Evolutionary conservation across 176 grass and related monocot species (phyloP), one percentile per base, ranked within the genome.

Genomic region (Miscanthus lutarioriparius): DNA sequence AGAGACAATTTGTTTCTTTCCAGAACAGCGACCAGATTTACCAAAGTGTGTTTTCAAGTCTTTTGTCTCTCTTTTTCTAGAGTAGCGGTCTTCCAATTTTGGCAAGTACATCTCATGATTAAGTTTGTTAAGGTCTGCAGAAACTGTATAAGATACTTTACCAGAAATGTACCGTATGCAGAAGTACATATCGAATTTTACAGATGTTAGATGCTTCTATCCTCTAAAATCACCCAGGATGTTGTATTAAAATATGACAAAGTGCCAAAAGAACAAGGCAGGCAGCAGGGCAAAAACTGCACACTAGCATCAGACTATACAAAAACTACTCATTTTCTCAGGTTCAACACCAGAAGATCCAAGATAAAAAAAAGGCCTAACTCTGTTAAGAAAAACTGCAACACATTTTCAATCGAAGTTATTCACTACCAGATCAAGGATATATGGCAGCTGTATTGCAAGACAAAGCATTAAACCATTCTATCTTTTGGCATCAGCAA

Each of bases 401-500:
- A 23, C 47, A 72, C 10, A 22, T 4, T 85, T 83, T 36, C 12
- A 67, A 28, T 33, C 43, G 6, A 49, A 38, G 39, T 32, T 67
- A 15, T 44, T 35, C 17, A 74, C 19, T 39, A 12, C 12, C 20
- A 84, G 22, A 67, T 22, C n/a, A 78, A 58, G 36, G 71, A 72
- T 43, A 61, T 61, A n/a, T 44, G 25, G 37, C 8, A 62, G 19
- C 13, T 47, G 11, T 59, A 78, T 59, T 45, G 10, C 19, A 14
- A 62, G 68, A 19, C 35, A 56, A 78, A 78, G 64, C 44, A 86
- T 30, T 49, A 35, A 71, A 78, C 10, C 2, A 40, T 47, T 71
- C n/a, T 62, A 49, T 75, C 70, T 76, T 3, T 89, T 54, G 16
- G 27, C 30, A 76, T 78, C 25, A 82, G 14, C 12, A 35, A 82